A percentile compares a stretch with the other conserved stretches of the same genome.
Evolutionary conservation across 768 basidiomycete species (phyloP).

Genomic region (Rubroboletus pulcherrimus): DNA sequence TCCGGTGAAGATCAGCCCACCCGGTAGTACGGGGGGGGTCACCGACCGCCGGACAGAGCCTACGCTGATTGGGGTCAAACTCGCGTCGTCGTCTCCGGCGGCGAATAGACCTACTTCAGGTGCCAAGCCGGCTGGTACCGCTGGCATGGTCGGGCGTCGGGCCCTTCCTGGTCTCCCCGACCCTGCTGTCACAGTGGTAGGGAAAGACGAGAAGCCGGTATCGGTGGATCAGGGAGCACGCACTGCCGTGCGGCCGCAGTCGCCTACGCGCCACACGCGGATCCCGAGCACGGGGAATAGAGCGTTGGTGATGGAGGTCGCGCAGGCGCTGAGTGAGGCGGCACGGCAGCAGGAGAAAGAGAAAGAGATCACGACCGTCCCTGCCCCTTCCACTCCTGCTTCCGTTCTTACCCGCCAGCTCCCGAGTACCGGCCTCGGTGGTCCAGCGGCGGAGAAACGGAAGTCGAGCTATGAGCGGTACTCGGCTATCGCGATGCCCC

Average conservation of each 20-base stretch:
- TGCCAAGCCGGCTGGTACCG: conserved; percentile 12
- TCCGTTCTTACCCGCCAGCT: conserved; percentile 9
- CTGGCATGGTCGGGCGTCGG: conserved; percentile 35
- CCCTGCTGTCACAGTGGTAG: not conserved
- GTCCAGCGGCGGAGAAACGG: conserved; percentile 47
- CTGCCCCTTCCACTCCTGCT: not conserved
- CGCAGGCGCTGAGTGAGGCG: conserved; percentile 51
- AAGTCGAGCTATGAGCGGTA: conserved; percentile 68
- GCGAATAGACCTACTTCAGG: not conserved
- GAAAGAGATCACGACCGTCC: not conserved
- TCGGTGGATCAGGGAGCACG: conserved; percentile 21
- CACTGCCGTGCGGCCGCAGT: conserved; percentile 13
- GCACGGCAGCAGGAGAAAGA: conserved; percentile 14
- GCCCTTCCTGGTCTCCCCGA: conserved; percentile 42
- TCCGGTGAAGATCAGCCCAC: conserved; percentile 3
- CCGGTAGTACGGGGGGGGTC: conserved; percentile 16
- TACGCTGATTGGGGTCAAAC: conserved; percentile 32
- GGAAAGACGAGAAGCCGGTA: conserved; percentile 3
- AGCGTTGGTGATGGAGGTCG: conserved; percentile 76
- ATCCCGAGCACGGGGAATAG: conserved; percentile 68
- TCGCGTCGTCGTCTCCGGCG: conserved; percentile 5
- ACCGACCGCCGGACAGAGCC: conserved; percentile 33
- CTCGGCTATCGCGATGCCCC: conserved; percentile 57
- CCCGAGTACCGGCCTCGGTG: conserved; percentile 10
- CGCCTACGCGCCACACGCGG: conserved; percentile 46